Evolutionary conservation across 1,284 basidiomycete species (phyloP).

Genomic region (Schizophyllum amplum): DNA sequence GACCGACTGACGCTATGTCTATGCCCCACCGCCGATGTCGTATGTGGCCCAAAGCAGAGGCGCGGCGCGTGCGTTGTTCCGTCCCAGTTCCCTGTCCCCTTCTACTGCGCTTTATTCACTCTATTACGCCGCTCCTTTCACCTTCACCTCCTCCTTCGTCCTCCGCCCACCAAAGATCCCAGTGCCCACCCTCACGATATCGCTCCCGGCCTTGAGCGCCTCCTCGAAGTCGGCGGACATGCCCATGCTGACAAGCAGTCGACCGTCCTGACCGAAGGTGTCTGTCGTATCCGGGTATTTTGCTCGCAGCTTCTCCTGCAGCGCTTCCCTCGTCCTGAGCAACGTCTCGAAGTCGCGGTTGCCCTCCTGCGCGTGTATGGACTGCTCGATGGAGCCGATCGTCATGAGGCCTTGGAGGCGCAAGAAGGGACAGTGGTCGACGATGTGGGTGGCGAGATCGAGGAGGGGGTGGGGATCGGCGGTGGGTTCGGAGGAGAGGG

Average conservation of each 20-base stretch:
- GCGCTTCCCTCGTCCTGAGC: constrained; percentile 49
- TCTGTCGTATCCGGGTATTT: constrained; percentile 21
- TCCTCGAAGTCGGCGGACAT: constrained; percentile 96
- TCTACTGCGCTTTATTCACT: too few relatives aligned
- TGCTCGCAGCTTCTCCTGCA: constrained; percentile 39
- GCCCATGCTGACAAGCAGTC: constrained; percentile 88
- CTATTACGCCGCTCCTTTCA: too few relatives aligned
- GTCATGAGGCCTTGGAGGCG: constrained; percentile 90
- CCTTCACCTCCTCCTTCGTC: constrained; percentile 33
- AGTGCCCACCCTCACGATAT: constrained; percentile 88
- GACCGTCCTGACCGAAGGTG: constrained; percentile 22
- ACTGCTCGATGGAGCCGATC: constrained; percentile 79
- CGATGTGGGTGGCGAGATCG: constrained; percentile 65
- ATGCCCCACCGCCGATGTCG: too few relatives aligned
- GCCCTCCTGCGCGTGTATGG: constrained; percentile 46
- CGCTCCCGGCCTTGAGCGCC: constrained; percentile 78
- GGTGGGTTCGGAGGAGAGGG: constrained; percentile 31
- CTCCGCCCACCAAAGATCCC: constrained; percentile 79
- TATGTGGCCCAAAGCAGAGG: too few relatives aligned
- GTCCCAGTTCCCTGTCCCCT: too few relatives aligned
- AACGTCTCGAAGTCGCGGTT: constrained; percentile 84
- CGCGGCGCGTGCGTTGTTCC: too few relatives aligned
- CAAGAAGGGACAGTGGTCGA: constrained; percentile 68
- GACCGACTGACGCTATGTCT: too few relatives aligned
- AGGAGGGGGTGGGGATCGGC: constrained; percentile 42